Evolutionary conservation across 345 rosid species (phyloP).

Genomic region (Brassica cretica): DNA sequence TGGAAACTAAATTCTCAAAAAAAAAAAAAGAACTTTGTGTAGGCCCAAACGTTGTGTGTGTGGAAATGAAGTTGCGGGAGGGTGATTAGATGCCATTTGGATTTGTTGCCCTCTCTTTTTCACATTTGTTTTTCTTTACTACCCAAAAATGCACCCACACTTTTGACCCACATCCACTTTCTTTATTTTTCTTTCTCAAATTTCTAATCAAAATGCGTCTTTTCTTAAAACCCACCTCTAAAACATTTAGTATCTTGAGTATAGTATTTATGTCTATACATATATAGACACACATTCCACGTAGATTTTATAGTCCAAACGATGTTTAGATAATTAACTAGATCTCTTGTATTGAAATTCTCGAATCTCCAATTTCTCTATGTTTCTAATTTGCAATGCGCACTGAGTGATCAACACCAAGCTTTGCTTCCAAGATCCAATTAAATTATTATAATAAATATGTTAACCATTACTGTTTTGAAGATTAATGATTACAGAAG

Average conservation of each 20-base stretch:
- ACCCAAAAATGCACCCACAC: constrained; percentile 37
- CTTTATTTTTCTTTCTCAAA: constrained; percentile 4
- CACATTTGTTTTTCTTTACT: constrained; percentile 20
- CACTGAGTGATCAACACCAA: neutral
- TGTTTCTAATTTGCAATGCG: neutral
- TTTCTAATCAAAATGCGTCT: constrained; percentile 4
- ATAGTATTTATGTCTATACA: constrained; percentile 12
- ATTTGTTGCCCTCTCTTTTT: constrained; percentile 29
- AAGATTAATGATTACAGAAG: neutral
- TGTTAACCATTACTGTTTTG: neutral
- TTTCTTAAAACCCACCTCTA: neutral
- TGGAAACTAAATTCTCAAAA: no score
- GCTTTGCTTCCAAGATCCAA: neutral
- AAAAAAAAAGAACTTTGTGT: constrained; percentile 15
- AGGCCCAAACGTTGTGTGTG: constrained; percentile 28
- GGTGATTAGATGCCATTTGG: constrained; percentile 45
- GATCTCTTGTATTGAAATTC: neutral
- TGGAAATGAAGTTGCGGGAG: constrained; percentile 29
- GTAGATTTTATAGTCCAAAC: constrained; percentile 11
- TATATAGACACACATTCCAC: constrained; percentile 24
- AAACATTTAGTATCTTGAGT: constrained; percentile 7
- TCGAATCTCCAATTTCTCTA: neutral
- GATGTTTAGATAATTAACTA: neutral
- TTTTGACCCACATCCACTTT: constrained; percentile 32
- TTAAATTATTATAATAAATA: neutral